phyloP scores from a whole-genome alignment of 2,329 filamentous ascomycete species.

The Phoma herbarum region DNA sequence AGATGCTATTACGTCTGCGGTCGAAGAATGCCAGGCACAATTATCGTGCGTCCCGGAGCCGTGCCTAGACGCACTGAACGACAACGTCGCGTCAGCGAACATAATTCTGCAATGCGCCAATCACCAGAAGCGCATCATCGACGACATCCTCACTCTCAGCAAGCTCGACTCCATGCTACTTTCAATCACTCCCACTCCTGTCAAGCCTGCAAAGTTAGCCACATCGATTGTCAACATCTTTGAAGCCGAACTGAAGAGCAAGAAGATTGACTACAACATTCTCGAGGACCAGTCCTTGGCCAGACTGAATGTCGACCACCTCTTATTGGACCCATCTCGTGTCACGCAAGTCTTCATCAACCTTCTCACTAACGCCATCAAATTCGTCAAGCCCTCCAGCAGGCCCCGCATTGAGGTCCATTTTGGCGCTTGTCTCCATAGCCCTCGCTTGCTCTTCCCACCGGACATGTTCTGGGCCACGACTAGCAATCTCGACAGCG shows the following conservation, averaged over 20 bases:
- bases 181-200: constrained; percentile 53
- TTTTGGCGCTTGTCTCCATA: constrained; percentile 43
- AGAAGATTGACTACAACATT: constrained; percentile 42
- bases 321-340: constrained; percentile 55
- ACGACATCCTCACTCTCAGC: constrained; percentile 57
- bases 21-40: constrained; percentile 42
- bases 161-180: constrained; percentile 58
- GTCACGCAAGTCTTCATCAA: constrained; percentile 79
- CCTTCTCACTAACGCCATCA: constrained; percentile 67
- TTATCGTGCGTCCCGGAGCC: constrained; percentile 34
- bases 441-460: constrained; percentile 40
- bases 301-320: constrained; percentile 49
- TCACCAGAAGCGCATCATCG: constrained; percentile 59
- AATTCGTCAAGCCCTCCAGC: constrained; percentile 52
- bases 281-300: constrained; percentile 50
- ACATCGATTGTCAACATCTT: constrained; percentile 51
- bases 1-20: constrained; percentile 52
- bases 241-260: constrained; percentile 49
- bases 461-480: constrained; percentile 44
- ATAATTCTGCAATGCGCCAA: constrained; percentile 58
- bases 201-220: constrained; percentile 50
- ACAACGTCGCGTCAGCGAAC: constrained; percentile 49
- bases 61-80: constrained; percentile 39
- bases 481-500: constrained; percentile 30
- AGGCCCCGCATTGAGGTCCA: constrained; percentile 51